These are phyloP conservation scores for Malassezia sympodialis DNA, from an alignment of 1,284 basidiomycete genomes.

Conservation along the genomic window DNA sequence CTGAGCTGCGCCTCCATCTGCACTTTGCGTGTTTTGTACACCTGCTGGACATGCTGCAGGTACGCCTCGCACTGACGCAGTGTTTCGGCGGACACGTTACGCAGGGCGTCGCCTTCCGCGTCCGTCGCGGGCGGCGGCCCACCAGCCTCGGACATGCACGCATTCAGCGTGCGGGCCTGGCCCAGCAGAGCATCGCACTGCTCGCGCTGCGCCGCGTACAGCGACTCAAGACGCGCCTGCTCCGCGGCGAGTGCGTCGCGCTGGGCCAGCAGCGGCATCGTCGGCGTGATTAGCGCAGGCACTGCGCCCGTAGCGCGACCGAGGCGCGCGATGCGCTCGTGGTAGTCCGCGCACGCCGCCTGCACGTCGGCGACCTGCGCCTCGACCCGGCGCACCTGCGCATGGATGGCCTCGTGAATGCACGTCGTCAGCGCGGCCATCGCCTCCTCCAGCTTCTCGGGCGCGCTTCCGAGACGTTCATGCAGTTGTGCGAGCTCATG, in stretches of 20 bases:
- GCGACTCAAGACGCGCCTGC: constrained; percentile 9
- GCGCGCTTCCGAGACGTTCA: constrained; percentile 33
- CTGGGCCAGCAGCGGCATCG: constrained; percentile 16
- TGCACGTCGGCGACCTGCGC: constrained; percentile 27
- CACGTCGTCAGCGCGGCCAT: constrained; percentile 33
- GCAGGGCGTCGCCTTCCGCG: constrained; percentile 3
- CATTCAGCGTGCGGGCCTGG: constrained; percentile 7
- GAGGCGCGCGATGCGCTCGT: constrained; percentile 17
- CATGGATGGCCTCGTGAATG: constrained; percentile 34
- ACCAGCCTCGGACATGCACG: constrained; percentile 13
- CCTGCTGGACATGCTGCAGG: constrained; percentile 29
- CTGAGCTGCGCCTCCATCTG: constrained; percentile 26
- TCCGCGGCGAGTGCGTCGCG: constrained; percentile 7
- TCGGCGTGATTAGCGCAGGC: neutral
- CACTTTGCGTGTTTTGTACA: constrained; percentile 25
- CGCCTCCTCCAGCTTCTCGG: constrained; percentile 28
- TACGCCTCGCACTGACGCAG: constrained; percentile 26
- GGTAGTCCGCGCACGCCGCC: constrained; percentile 21
- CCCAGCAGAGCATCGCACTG: constrained; percentile 2
- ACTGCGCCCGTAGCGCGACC: constrained; percentile 8
- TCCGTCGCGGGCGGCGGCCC: neutral
- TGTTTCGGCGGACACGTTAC: constrained; percentile 23
- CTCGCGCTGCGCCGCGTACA: constrained; percentile 12
- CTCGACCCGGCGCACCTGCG: constrained; percentile 33
- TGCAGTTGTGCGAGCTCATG: constrained; percentile 29